A percentile compares a stretch with the other conserved stretches of the same genome.
Evolutionary conservation across 306 rosid genomes (phyloP).

Genomic region (Quercus suber): DNA sequence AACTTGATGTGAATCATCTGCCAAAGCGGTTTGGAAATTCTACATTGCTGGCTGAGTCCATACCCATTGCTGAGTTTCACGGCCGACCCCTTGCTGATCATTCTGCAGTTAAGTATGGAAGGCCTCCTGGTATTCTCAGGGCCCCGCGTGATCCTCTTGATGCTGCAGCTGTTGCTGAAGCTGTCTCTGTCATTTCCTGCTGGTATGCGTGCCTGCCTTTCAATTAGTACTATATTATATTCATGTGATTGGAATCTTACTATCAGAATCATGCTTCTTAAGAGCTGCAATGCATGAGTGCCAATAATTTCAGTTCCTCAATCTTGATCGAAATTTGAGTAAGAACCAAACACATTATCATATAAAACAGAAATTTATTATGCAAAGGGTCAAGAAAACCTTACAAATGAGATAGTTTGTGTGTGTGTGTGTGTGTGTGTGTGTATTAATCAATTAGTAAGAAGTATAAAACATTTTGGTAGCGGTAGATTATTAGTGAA

Average conservation of each 20-base stretch:
- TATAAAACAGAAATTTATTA: too few species aligned
- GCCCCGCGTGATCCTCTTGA: slow-evolving; percentile 85
- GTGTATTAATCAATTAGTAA: too few species aligned
- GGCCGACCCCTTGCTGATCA: slow-evolving; percentile 91
- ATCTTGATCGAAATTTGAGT: too few species aligned
- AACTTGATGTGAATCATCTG: slow-evolving; percentile 56
- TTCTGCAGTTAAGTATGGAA: slow-evolving; percentile 62
- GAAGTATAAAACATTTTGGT: too few species aligned
- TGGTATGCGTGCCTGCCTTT: slow-evolving; percentile 40
- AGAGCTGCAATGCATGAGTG: too few species aligned
- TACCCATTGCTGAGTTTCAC: slow-evolving; percentile 58
- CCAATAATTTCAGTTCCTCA: too few species aligned
- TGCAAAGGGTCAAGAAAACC: too few species aligned
- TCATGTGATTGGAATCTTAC: too few species aligned
- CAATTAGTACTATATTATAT: neutral
- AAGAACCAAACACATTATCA: too few species aligned
- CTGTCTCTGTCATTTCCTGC: slow-evolving; percentile 81
- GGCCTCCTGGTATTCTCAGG: slow-evolving; percentile 66
- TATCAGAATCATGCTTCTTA: too few species aligned
- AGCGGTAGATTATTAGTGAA: neutral
- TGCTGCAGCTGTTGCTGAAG: slow-evolving; percentile 70
- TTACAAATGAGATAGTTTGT: too few species aligned
- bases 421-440: too few species aligned
- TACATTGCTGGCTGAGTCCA: slow-evolving; percentile 61
- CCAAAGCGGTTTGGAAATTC: slow-evolving; percentile 92